Evolutionary conservation across 371 early-diverging fungal species (phyloP).

Genomic region (Rhizopus delemar): DNA sequence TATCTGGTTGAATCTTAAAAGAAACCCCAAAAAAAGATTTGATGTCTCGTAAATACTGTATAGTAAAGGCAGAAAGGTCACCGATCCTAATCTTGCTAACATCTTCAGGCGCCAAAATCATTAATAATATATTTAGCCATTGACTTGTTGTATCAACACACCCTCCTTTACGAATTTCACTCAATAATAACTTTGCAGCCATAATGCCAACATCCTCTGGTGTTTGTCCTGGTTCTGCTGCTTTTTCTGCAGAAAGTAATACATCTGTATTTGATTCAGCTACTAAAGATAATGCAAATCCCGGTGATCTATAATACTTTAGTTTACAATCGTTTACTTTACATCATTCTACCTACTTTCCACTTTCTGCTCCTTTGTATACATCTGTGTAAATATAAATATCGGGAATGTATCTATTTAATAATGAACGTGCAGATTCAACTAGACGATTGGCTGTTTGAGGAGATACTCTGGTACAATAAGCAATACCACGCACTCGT

Average conservation of each 20-base stretch:
- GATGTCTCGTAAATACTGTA: slow-evolving; percentile 90
- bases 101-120: slow-evolving; percentile 91
- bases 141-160: slow-evolving; percentile 88
- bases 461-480: slow-evolving; percentile 90
- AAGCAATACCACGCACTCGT: slow-evolving; percentile 95
- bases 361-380: slow-evolving; percentile 93
- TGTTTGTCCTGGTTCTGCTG: slow-evolving; percentile 72
- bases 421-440: slow-evolving; percentile 80
- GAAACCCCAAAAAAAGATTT: slow-evolving; percentile 84
- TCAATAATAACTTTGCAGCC: slow-evolving; percentile 76
- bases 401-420: slow-evolving; percentile 91
- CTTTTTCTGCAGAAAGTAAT: slow-evolving; percentile 81
- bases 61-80: slow-evolving; percentile 77
- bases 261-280: slow-evolving; percentile 90
- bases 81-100: slow-evolving; percentile 90
- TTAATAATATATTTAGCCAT: slow-evolving; percentile 82
- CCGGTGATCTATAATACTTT: slow-evolving; percentile 69
- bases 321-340: not conserved
- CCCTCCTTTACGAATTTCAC: slow-evolving; percentile 87
- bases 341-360: slow-evolving; percentile 51
- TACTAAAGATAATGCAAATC: slow-evolving; percentile 88
- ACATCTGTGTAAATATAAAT: slow-evolving; percentile 97
- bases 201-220: slow-evolving; percentile 88
- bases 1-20: slow-evolving; percentile 87
- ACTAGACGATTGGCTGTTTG: slow-evolving; percentile 93